Base-by-base conservation (phyloP, 2,329 filamentous ascomycete genomes). In the Cadophora gregata region DNA sequence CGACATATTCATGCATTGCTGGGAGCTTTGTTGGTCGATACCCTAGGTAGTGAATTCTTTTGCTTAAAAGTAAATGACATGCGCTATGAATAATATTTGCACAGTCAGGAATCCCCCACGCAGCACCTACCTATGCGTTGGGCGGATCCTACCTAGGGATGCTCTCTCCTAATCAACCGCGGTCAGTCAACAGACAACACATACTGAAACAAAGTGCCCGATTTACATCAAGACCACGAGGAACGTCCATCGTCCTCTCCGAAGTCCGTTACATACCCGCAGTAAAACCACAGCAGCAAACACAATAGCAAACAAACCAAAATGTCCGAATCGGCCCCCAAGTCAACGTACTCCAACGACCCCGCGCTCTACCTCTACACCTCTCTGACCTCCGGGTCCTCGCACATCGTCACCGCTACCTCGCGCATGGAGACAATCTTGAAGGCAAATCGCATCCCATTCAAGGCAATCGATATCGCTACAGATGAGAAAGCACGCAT, bases 351-450 rank as follows among this genome's bases (percentile, higher is more conserved):
- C 67, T 76, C 75, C 8, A 84, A 82, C 72, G 90, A 93, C 78
- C 86, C 90, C 59, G 84, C 90, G 31, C 88, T 99, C 69, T 99
- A 96, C 82, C 91, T 99, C 75, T 97, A 96, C 82, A 98, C 96
- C 68, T 98, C 95, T 62, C 86, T 99, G 64, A 98, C 96, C 24
- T 93, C 96, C 67, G 96, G 96, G 71, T 97, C 93, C 48, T 97
- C 93, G 27, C 93, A 97, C 79, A 97, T 98, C 78, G 90, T 98
- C 76, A 98, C 96, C 48, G 96, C 94, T 29, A 98, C 96, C 1
- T 96, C 94, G 63, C 92, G 96, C 58, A 88, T 99, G 73, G 95
- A 99, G 81, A 97, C 94, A 14, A 98, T 99, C 76, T 86, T 99
- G 67, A 95, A 93, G 77, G 94, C 93, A 70, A 97, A 98, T 84